Evolutionary conservation across 2,329 filamentous ascomycete genomes (phyloP), one percentile per base, ranked within the genome.

Genomic region (Penicillium crustosum): DNA sequence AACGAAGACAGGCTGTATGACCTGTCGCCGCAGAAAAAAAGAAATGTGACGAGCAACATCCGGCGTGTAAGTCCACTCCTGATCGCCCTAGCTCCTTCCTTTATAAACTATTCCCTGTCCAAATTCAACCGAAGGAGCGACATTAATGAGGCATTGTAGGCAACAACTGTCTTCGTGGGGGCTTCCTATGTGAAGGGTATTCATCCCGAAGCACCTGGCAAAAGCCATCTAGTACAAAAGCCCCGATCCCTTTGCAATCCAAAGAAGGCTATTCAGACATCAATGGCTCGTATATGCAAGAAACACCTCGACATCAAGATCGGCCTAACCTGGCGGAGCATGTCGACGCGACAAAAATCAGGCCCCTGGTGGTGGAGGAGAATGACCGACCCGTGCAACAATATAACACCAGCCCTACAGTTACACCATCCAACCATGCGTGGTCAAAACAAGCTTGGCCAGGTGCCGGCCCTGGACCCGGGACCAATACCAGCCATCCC

Each of bases 1-100:
- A 58, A 97, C 93, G 21, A 97, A 97, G 78, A 97, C 93, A 10
- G 92, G 93, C 33, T 97, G 93, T 74, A 86, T 96, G 76, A 97
- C 93, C 6, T 97, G 93, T 73, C 84, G 93, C 59, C 86, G 86
- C 71, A 85, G 93, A 58, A 97, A 97, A 97, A 83, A 97, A 97
- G 86, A 97, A 97, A 77, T 97, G 94, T 71, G 93, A 97, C 72
- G 94, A 97, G 79, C 85, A 84, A 53, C 95, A 96, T 74, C 94
- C 94, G 27, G 87, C 91, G 75, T 97, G 94, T 95, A 81, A 82
- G 89, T 75, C 49, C 44, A 33, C 50, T 38, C 29, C 53, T 49
- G 23, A 53, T 35, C 29, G 31, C 47, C 59, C 44, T 58, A 35
- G 27, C 21, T 53, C 36, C 4, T 55, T 19, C 50, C 49, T 54